Evolutionary conservation across 2,329 filamentous ascomycete species (phyloP).

Genomic region (Scytalidium sp.): DNA sequence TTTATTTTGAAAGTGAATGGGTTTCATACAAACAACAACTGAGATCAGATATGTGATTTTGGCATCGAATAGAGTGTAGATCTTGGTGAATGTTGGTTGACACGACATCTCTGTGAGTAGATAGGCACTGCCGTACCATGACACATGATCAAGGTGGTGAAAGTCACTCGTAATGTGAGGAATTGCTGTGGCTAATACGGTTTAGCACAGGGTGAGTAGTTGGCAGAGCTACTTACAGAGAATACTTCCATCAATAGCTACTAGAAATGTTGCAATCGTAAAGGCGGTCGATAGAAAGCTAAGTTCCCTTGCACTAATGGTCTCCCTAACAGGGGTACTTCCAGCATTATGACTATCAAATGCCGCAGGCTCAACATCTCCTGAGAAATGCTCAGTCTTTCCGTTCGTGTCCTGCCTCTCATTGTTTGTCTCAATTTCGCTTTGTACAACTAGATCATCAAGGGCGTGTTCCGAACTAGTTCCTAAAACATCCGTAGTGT

Average conservation of each 20-base stretch:
- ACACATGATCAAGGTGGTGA: conserved; percentile 30
- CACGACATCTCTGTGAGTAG: conserved; percentile 28
- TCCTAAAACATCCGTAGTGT: too few species aligned
- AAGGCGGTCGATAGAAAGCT: background rate
- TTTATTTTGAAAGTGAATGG: background rate
- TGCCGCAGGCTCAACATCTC: background rate
- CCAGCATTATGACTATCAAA: background rate
- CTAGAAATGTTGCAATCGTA: background rate
- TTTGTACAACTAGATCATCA: too few species aligned
- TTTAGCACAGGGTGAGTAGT: background rate
- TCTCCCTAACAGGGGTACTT: background rate
- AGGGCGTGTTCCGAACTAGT: too few species aligned
- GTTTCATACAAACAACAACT: conserved; percentile 8
- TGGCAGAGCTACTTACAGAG: background rate
- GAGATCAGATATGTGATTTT: conserved; percentile 15
- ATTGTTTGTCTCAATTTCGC: too few species aligned
- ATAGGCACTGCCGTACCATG: conserved; percentile 32
- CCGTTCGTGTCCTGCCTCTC: background rate
- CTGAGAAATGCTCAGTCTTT: background rate
- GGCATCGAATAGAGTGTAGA: conserved; percentile 18
- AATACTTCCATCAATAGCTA: background rate
- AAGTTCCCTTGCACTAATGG: background rate
- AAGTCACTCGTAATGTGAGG: conserved; percentile 34
- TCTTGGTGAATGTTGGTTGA: conserved; percentile 17
- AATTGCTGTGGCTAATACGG: conserved; percentile 28